Conservation (phyloP, 202 grass and related monocot genomes). For the Zizania palustris region DNA sequence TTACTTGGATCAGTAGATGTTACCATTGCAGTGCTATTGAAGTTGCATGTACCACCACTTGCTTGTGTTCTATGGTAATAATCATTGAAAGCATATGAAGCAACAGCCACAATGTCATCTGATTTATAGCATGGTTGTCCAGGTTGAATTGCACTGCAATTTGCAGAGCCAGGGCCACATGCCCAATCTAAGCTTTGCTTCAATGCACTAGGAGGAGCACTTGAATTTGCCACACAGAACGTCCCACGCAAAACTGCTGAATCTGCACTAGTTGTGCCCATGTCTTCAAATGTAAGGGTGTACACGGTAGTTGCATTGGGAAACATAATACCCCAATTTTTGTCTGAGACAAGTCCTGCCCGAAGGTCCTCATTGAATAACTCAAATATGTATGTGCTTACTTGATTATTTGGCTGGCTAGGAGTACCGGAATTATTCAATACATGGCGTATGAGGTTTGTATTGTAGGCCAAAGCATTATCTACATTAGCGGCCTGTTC, state of each 20-base stretch:
- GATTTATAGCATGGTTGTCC: constrained; percentile 82
- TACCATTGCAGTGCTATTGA: constrained; percentile 84
- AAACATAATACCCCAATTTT: constrained; percentile 91
- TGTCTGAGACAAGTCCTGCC: constrained; percentile 62
- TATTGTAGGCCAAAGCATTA: constrained; percentile 94
- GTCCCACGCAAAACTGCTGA: constrained; percentile 62
- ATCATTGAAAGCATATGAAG: constrained; percentile 94
- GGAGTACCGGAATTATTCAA: constrained; percentile 92
- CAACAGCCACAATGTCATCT: constrained; percentile 75
- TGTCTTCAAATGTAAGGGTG: constrained; percentile 72
- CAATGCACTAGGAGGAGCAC: constrained; percentile 56
- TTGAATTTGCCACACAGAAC: constrained; percentile 94
- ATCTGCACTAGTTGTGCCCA: constrained; percentile 47
- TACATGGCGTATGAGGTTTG: constrained; percentile 88
- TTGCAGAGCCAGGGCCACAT: constrained; percentile 95
- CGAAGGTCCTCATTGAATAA: constrained; percentile 89
- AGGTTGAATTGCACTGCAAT: constrained; percentile 89
- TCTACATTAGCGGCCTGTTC: constrained; percentile 90
- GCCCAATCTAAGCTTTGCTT: constrained; percentile 99
- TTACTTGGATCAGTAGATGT: constrained; percentile 94
- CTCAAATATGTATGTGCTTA: constrained; percentile 82
- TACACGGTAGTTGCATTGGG: constrained; percentile 69
- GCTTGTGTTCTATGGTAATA: constrained; percentile 95
- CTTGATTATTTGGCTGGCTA: constrained; percentile 67
- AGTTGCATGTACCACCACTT: constrained; percentile 92